phyloP scores from a whole-genome alignment of 2,329 filamentous ascomycete species.

The Neurospora crassa region DNA sequence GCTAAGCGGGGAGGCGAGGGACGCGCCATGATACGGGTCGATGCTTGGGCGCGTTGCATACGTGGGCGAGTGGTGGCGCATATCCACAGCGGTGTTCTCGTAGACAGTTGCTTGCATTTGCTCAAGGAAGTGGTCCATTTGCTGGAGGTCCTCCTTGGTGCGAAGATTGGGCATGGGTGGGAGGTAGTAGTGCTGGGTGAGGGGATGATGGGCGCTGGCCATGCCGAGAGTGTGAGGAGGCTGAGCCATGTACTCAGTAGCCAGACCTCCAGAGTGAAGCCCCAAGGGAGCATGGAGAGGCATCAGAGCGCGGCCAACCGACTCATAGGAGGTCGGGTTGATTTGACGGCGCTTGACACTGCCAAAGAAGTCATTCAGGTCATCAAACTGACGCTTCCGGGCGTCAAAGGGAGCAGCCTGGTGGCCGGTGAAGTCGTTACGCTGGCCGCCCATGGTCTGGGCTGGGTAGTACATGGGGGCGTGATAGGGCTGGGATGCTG shows the following conservation, averaged over 20 bases:
- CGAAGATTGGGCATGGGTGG: conserved; percentile 80
- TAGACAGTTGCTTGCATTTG: conserved; percentile 96
- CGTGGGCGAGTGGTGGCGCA: conserved; percentile 36
- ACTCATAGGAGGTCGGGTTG: conserved; percentile 79
- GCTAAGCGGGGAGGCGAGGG: conserved; percentile 51
- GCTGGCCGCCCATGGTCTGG: conserved; percentile 39
- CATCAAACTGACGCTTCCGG: conserved; percentile 78
- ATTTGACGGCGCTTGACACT: conserved; percentile 86
- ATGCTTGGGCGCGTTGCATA: conserved; percentile 20
- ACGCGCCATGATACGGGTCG: conserved; percentile 30
- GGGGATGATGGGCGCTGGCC: conserved; percentile 43
- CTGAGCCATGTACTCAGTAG: conserved; percentile 45
- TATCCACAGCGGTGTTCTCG: conserved; percentile 66
- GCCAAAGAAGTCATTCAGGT: conserved; percentile 88
- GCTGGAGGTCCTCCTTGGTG: conserved; percentile 87
- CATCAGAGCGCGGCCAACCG: conserved; percentile 82
- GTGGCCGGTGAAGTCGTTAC: conserved; percentile 55
- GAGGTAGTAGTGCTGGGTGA: conserved; percentile 75
- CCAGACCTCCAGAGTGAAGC: conserved; percentile 45
- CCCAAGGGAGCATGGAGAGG: conserved; percentile 65
- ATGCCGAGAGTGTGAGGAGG: conserved; percentile 37
- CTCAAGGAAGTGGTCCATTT: conserved; percentile 90
- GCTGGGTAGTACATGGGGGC: conserved; percentile 68
- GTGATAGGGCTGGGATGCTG: conserved; percentile 44
- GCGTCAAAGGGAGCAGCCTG: conserved; percentile 46